Conservation (phyloP, 2,329 filamentous ascomycete species). For the Chrysoporthe austroafricana region DNA sequence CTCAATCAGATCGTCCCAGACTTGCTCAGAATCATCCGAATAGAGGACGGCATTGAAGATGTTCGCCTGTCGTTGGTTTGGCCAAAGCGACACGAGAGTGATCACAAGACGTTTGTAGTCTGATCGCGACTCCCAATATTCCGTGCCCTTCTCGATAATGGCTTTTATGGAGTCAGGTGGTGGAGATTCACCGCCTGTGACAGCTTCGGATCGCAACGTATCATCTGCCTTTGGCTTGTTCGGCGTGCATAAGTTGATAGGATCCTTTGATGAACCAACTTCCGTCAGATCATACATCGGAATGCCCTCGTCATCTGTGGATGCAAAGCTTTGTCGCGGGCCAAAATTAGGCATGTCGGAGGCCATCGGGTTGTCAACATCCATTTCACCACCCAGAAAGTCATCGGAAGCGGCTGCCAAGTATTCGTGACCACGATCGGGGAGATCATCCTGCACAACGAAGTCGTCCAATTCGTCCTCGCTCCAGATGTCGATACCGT, state of each 20-base stretch:
- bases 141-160: conserved; percentile 24
- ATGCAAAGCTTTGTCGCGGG: conserved; percentile 6
- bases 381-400: conserved; percentile 25
- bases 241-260: conserved; percentile 9
- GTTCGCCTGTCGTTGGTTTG: conserved; percentile 12
- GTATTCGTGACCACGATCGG: conserved; percentile 18
- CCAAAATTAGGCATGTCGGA: background rate
- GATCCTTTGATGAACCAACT: conserved; percentile 1
- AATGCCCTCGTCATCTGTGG: conserved; percentile 5
- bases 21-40: conserved; percentile 7
- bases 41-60: conserved; percentile 14
- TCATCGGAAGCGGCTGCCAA: conserved; percentile 14
- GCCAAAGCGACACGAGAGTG: conserved; percentile 21
- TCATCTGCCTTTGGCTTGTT: conserved; percentile 8
- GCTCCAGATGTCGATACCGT: conserved; percentile 26
- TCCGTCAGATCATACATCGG: conserved; percentile 25
- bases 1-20: conserved; percentile 15
- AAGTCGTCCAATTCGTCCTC: conserved; percentile 55
- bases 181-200: background rate
- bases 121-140: conserved; percentile 21
- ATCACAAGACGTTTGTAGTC: conserved; percentile 30
- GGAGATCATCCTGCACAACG: conserved; percentile 47
- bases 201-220: background rate
- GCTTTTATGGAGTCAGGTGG: conserved; percentile 7
- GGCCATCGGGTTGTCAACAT: conserved; percentile 18